These are phyloP conservation scores for Rossbeevera mucosa DNA, from an alignment of 768 basidiomycete genomes.

Conservation along the genomic window DNA sequence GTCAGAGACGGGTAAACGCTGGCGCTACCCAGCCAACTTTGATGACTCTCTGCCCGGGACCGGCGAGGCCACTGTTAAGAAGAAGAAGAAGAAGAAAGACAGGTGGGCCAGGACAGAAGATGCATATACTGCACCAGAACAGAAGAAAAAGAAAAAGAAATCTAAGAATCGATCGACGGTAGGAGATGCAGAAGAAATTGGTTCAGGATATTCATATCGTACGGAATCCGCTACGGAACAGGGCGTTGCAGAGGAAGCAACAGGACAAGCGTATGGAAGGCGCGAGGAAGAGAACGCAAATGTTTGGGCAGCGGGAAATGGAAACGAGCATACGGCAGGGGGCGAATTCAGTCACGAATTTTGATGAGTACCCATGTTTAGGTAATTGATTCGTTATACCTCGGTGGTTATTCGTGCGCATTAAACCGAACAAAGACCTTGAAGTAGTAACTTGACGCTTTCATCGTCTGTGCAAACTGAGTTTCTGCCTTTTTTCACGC, in stretches of 20 bases:
- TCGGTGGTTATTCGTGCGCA: background rate
- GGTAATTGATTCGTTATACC: background rate
- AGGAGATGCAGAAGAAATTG: conserved; percentile 30
- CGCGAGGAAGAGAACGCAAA: conserved; percentile 8
- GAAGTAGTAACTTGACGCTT: too few species aligned
- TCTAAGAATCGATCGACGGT: conserved; percentile 44
- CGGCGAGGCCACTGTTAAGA: conserved; percentile 41
- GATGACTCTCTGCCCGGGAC: conserved; percentile 48
- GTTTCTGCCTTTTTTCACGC: background rate
- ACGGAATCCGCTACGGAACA: conserved; percentile 43
- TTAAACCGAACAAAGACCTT: too few species aligned
- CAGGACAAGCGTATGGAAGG: conserved; percentile 58
- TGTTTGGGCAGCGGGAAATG: conserved; percentile 9
- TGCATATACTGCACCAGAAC: conserved; percentile 51
- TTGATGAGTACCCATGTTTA: conserved; percentile 31
- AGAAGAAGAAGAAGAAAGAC: conserved; percentile 73
- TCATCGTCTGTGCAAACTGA: background rate
- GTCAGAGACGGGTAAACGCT: conserved; percentile 44
- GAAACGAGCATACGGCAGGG: conserved; percentile 25
- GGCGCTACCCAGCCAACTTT: conserved; percentile 87
- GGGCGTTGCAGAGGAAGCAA: conserved; percentile 60
- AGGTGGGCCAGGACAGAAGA: conserved; percentile 86
- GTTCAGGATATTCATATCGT: conserved; percentile 30
- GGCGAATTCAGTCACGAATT: conserved; percentile 67
- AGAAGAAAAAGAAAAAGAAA: conserved; percentile 63